phyloP scores from a whole-genome alignment of 1,284 basidiomycete species.

The Earliella scabrosa region DNA sequence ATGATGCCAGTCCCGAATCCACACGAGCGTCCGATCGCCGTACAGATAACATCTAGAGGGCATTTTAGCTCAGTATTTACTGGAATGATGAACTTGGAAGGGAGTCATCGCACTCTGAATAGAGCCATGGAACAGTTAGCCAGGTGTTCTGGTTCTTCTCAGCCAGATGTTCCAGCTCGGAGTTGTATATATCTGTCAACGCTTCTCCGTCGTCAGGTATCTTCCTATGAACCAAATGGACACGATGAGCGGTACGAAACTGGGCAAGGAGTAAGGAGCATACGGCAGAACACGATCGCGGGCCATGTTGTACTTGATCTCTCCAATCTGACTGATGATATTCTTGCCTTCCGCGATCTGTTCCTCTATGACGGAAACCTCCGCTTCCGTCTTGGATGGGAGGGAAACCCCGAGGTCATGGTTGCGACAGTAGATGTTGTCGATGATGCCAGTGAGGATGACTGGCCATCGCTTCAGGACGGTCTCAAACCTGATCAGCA shows the following conservation, averaged over 20 bases:
- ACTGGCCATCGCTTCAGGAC: constrained; percentile 84
- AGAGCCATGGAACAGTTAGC: constrained; percentile 94
- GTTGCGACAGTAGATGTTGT: constrained; percentile 65
- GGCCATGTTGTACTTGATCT: constrained; percentile 90
- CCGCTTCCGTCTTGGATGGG: constrained; percentile 22
- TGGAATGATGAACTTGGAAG: not conserved
- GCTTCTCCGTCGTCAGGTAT: constrained; percentile 78
- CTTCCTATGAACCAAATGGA: constrained; percentile 45
- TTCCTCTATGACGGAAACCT: constrained; percentile 31
- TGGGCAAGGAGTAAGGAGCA: constrained; percentile 33
- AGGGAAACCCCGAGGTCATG: constrained; percentile 48
- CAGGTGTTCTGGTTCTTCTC: constrained; percentile 70
- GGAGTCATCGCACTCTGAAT: constrained; percentile 72
- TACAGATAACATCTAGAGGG: constrained; percentile 18
- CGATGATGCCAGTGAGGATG: constrained; percentile 83
- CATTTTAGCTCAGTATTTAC: no score
- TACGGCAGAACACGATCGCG: constrained; percentile 79
- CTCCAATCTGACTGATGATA: constrained; percentile 81
- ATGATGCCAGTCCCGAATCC: constrained; percentile 46
- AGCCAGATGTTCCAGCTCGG: constrained; percentile 60
- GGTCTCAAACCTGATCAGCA: constrained; percentile 53
- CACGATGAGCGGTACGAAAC: not conserved
- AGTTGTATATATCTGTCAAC: constrained; percentile 74
- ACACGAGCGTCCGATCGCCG: not conserved
- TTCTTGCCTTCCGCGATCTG: constrained; percentile 74